Evolutionary conservation across 1,284 basidiomycete genomes (phyloP).

Genomic region (Apiotrichum mycotoxinovorans): DNA sequence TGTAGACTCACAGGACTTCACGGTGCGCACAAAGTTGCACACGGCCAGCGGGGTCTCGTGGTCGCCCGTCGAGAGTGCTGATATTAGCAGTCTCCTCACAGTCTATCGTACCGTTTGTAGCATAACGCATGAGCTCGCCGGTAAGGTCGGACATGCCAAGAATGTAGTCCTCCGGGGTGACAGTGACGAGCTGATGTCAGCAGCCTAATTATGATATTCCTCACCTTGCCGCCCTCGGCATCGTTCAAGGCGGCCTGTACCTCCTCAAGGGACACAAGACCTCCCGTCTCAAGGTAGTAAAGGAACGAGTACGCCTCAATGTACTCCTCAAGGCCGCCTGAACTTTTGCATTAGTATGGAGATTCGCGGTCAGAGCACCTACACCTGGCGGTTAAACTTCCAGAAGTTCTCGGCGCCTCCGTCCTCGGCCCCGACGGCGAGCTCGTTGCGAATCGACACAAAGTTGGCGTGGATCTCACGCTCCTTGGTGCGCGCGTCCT

Average conservation of each 20-base stretch:
- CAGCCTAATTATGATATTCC: background rate
- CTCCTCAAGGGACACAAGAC: slow-evolving; percentile 66
- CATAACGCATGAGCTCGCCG: slow-evolving; percentile 92
- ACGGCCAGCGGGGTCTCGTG: slow-evolving; percentile 65
- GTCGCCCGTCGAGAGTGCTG: slow-evolving; percentile 62
- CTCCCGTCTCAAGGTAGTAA: slow-evolving; percentile 72
- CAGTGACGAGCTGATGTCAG: slow-evolving; percentile 54
- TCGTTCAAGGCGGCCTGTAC: slow-evolving; percentile 65
- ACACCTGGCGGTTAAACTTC: slow-evolving; percentile 72
- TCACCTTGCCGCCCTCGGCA: slow-evolving; percentile 15
- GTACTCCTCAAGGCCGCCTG: slow-evolving; percentile 73
- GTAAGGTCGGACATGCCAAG: slow-evolving; percentile 91
- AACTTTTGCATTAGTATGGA: slow-evolving; percentile 25
- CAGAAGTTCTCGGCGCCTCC: slow-evolving; percentile 59
- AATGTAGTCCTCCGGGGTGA: slow-evolving; percentile 80
- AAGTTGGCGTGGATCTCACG: slow-evolving; percentile 67
- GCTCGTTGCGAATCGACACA: slow-evolving; percentile 60
- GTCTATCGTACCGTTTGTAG: slow-evolving; percentile 58
- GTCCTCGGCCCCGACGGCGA: slow-evolving; percentile 53
- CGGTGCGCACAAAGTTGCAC: slow-evolving; percentile 71
- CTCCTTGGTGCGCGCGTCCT: slow-evolving; percentile 65
- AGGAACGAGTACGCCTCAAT: slow-evolving; percentile 89
- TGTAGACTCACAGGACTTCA: slow-evolving; percentile 63
- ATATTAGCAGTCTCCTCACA: background rate
- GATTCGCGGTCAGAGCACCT: slow-evolving; percentile 39